phyloP scores from a whole-genome alignment of 2,329 filamentous ascomycete species.

The Cyanodermella asteris region DNA sequence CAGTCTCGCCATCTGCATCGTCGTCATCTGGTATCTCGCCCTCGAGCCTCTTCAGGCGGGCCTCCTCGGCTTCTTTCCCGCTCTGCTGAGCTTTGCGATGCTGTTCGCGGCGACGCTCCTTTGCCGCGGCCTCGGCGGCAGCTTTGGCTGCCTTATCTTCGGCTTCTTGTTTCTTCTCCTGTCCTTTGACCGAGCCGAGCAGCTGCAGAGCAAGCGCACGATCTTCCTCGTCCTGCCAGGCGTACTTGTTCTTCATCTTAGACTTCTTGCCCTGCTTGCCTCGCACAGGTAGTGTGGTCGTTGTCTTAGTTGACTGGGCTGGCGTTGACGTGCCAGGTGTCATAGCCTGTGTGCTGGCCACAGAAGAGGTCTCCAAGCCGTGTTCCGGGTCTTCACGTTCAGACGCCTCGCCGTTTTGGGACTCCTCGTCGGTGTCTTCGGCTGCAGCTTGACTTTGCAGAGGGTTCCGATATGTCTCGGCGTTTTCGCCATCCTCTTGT shows the following conservation, averaged over 20 bases:
- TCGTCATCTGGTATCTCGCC: conserved; percentile 39
- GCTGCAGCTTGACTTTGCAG: background rate
- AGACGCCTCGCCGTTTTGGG: background rate
- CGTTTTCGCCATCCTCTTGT: background rate
- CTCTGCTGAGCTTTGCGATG: conserved; percentile 57
- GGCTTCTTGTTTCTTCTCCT: conserved; percentile 46
- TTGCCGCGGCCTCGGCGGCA: conserved; percentile 50
- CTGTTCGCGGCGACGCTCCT: conserved; percentile 57
- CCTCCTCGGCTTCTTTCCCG: conserved; percentile 55
- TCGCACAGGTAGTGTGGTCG: conserved; percentile 22
- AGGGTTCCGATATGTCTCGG: background rate
- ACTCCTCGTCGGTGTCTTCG: background rate
- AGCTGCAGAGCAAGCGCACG: conserved; percentile 61
- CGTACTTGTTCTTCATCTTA: conserved; percentile 77
- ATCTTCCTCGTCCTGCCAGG: conserved; percentile 85
- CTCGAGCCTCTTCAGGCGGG: conserved; percentile 37
- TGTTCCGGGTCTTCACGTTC: background rate
- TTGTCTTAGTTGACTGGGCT: conserved; percentile 8
- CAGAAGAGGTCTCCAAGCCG: background rate
- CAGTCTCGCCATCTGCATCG: conserved; percentile 25
- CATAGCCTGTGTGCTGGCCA: background rate
- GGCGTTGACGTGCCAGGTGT: background rate
- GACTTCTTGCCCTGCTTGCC: conserved; percentile 68
- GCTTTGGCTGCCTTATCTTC: conserved; percentile 39
- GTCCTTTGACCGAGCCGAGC: conserved; percentile 53